A percentile compares a stretch with the other conserved stretches of the same genome.
Evolutionary conservation across 2,329 filamentous ascomycete genomes (phyloP).

Genomic region (Cladophialophora psammophila): DNA sequence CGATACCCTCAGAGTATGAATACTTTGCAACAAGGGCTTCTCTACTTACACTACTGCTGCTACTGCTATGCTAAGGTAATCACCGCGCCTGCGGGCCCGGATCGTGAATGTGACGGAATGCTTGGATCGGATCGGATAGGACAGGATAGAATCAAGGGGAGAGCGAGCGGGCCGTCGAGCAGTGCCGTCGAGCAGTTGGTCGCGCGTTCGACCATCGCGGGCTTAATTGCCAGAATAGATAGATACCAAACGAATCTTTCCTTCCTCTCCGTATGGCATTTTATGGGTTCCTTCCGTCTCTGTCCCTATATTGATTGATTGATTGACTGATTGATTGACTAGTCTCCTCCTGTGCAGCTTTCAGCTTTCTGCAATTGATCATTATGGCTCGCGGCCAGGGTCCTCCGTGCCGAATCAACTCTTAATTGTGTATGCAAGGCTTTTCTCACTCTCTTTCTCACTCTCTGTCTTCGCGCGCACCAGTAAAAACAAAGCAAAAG

Average conservation of each 20-base stretch:
- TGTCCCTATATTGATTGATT: neutral
- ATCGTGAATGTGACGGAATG: neutral
- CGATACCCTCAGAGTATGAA: neutral
- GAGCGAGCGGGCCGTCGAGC: neutral
- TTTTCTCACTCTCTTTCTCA: neutral
- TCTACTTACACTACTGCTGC: neutral
- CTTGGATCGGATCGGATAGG: neutral
- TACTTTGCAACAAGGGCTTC: neutral
- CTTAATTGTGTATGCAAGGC: neutral
- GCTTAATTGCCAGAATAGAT: slow-evolving; percentile 1
- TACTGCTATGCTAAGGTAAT: slow-evolving; percentile 1
- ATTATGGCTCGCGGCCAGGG: neutral
- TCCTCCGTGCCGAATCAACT: neutral
- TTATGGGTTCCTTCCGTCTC: neutral
- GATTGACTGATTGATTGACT: neutral
- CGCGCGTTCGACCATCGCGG: neutral
- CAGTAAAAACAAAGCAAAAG: neutral
- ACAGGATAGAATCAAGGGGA: neutral
- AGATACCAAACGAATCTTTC: neutral
- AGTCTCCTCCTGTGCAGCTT: neutral
- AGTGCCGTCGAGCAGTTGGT: neutral
- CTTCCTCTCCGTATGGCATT: neutral
- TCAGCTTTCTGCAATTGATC: neutral
- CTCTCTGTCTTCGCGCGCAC: neutral
- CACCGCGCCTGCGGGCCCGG: neutral